A percentile compares a stretch with the other conserved stretches of the same genome.
Evolutionary conservation across 2,329 filamentous ascomycete genomes (phyloP).

Genomic region (Penicillium psychrosexuale): DNA sequence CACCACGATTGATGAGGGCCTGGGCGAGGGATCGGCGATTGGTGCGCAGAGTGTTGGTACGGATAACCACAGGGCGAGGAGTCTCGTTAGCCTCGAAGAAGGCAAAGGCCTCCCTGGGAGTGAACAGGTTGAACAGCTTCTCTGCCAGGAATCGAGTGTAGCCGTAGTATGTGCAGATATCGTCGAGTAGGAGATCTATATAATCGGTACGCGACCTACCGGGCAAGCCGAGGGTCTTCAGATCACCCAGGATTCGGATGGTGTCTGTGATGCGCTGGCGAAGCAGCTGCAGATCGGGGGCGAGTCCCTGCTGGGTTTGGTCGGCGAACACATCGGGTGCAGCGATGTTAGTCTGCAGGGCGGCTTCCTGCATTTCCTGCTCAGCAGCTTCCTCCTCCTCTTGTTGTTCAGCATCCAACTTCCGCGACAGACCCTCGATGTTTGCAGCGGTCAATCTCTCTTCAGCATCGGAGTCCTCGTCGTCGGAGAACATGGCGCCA

Average conservation of each 20-base stretch:
- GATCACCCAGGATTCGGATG: slow-evolving; percentile 85
- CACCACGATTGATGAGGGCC: slow-evolving; percentile 89
- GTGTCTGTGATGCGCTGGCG: slow-evolving; percentile 89
- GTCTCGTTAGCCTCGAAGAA: slow-evolving; percentile 99
- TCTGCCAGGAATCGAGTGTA: slow-evolving; percentile 94
- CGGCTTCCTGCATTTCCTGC: slow-evolving; percentile 78
- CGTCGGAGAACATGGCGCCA: slow-evolving; percentile 86
- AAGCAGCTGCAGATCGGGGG: slow-evolving; percentile 85
- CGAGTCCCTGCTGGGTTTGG: slow-evolving; percentile 62
- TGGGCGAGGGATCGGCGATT: slow-evolving; percentile 79
- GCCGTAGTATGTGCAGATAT: slow-evolving; percentile 94
- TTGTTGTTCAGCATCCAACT: slow-evolving; percentile 73
- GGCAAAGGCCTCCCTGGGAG: slow-evolving; percentile 88
- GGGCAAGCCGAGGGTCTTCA: slow-evolving; percentile 74
- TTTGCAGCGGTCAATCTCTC: slow-evolving; percentile 93
- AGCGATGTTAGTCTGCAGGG: slow-evolving; percentile 89
- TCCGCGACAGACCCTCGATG: slow-evolving; percentile 84
- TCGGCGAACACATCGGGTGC: slow-evolving; percentile 63
- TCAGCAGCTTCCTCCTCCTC: slow-evolving; percentile 79
- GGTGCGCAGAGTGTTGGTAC: slow-evolving; percentile 88
- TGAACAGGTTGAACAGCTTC: slow-evolving; percentile 90
- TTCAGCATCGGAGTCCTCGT: slow-evolving; percentile 84
- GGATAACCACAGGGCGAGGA: slow-evolving; percentile 86
- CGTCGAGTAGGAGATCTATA: slow-evolving; percentile 77
- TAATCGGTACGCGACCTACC: slow-evolving; percentile 85